Evolutionary conservation across 805 yeast genomes (phyloP), one percentile per base, ranked within the genome.

Genomic region (Yamadazyma scolyti): DNA sequence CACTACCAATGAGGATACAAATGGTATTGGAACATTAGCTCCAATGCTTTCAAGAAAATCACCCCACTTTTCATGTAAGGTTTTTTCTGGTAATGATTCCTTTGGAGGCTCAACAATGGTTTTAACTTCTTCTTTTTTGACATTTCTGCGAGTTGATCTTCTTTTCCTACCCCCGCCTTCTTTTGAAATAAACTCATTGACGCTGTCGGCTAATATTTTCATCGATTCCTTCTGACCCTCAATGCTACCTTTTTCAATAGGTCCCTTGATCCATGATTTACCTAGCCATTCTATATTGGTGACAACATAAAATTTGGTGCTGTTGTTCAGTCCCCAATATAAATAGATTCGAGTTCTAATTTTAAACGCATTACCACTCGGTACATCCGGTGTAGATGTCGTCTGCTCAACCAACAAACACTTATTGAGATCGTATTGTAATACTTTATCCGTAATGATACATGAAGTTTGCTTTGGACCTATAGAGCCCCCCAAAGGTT

Each of bases 391-490:
- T 0, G 87, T 79, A 28, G 68, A 71, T 0, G 88, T 77, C 1
- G 64, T 52, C 42, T 80, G 84, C 3, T 70, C 64, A 2, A 78
- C 74, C 18, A 65, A 61, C 14, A 77, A 63, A 34, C 52, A 58
- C 16, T 63, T 58, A 5, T 70, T 62, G 12, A 73, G 62, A 45
- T 82, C 79, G 33, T 50, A 61, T 25, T 69, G 62, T 18, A 77
- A 75, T 11, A 82, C 48, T 2, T 66, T 66, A 47, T 84, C 94
- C 4, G 68, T 64, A 27, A 83, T 79, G 11, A 65, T 52, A 60
- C 90, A 82, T 36, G 58, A 59, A 0, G 94, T 82, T 43, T 82
- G 82, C 43, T 80, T 82, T 5, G 93, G 93, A 0, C 90, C 93
- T 33, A 84, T 76, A 0, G 85, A 71, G 2, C 75, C 79, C 29